phyloP scores from a whole-genome alignment of 2,329 filamentous ascomycete species.

The Phyllosticta paracitricarpa region DNA sequence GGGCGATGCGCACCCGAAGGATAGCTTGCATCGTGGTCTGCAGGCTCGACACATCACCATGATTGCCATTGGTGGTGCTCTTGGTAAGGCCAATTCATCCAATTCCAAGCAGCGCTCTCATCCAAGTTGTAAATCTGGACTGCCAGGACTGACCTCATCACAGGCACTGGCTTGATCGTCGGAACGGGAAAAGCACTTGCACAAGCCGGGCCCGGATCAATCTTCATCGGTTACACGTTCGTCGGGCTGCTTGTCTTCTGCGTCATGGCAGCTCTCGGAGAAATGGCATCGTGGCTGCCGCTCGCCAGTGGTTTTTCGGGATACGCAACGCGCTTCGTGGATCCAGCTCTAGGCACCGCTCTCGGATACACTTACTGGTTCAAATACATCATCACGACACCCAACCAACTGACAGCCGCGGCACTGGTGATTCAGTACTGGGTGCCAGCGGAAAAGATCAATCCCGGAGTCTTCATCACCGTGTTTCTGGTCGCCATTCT shows the following conservation, averaged over 20 bases:
- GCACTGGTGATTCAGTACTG: conserved; percentile 72
- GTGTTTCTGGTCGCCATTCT: conserved; percentile 38
- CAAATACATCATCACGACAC: conserved; percentile 76
- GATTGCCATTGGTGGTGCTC: conserved; percentile 65
- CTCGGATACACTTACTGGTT: conserved; percentile 60
- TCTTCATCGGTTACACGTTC: conserved; percentile 61
- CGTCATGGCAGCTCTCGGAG: conserved; percentile 72
- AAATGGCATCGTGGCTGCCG: conserved; percentile 78
- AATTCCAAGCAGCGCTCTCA: too few relatives aligned
- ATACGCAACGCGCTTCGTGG: conserved; percentile 69
- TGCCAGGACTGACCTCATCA: background rate
- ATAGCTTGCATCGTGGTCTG: conserved; percentile 41
- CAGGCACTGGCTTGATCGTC: conserved; percentile 58
- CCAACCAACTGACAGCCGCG: conserved; percentile 75
- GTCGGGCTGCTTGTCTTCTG: conserved; percentile 66
- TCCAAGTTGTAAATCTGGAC: background rate
- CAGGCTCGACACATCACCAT: conserved; percentile 48
- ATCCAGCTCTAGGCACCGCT: conserved; percentile 71
- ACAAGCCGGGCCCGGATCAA: conserved; percentile 49
- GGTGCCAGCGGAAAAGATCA: conserved; percentile 54
- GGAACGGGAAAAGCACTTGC: conserved; percentile 46
- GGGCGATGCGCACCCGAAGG: conserved; percentile 1
- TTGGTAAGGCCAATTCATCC: conserved; percentile 40
- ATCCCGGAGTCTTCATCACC: conserved; percentile 71
- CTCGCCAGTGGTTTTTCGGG: conserved; percentile 70